Percentiles rank a stretch among this genome's conserved stretches.
These are phyloP conservation scores for Apiospora saccharicola DNA, from an alignment of 2,329 filamentous ascomycete genomes.

Conservation along the genomic window DNA sequence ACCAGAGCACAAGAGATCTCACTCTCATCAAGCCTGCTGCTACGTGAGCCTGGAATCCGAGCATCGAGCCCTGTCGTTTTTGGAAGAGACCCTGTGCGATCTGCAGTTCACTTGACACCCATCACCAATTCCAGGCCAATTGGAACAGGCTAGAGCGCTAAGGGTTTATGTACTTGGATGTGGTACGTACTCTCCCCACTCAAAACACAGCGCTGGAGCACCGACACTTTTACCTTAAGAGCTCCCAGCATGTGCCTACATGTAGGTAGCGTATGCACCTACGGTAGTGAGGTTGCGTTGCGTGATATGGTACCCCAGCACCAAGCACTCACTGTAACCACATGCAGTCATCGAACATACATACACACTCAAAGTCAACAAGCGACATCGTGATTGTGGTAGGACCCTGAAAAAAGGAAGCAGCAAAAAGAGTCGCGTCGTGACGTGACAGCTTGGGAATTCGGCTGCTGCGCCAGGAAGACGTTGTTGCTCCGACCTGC, in stretches of 20 bases:
- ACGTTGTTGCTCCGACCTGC: constrained; percentile 9
- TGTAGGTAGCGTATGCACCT: not conserved
- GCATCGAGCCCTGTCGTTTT: not conserved
- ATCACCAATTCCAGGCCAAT: constrained; percentile 3
- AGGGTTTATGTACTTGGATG: not conserved
- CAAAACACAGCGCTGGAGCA: not conserved
- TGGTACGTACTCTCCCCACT: not conserved
- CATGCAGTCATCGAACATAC: constrained; percentile 12
- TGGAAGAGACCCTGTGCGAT: constrained; percentile 8
- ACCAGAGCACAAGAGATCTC: not conserved
- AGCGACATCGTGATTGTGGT: not conserved
- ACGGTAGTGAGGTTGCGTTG: constrained; percentile 18
- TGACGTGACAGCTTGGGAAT: not conserved
- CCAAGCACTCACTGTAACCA: constrained; percentile 2
- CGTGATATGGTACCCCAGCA: not conserved
- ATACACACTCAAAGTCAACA: not conserved
- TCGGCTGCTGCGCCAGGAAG: not conserved
- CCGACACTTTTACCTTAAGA: not conserved
- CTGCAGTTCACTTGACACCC: constrained; percentile 2
- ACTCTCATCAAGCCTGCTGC: not conserved
- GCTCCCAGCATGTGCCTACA: not conserved
- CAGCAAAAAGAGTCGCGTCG: not conserved
- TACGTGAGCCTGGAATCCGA: not conserved
- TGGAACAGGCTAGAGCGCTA: not conserved
- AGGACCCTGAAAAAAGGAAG: not conserved